Evolutionary conservation across 2,329 filamentous ascomycete genomes (phyloP), one percentile per base, ranked within the genome.

Genomic region (Venturia pyrina): DNA sequence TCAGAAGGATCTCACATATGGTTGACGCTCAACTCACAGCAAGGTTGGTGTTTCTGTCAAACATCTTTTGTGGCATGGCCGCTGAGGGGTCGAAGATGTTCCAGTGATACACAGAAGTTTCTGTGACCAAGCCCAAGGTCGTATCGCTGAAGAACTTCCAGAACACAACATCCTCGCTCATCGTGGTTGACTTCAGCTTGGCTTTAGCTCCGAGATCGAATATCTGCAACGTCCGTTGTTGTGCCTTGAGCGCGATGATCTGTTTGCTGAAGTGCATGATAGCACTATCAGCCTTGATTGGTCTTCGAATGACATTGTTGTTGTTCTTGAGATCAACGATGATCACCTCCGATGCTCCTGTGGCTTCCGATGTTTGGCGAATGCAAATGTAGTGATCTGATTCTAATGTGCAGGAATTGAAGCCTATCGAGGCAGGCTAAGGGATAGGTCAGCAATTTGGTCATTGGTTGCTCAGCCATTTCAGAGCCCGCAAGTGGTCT

Each of bases 251-350:
- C 69, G 96, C 95, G 74, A 99, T 98, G 77, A 99, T 91, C 78
- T 96, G 91, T 77, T 89, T 90, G 72, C 85, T 89, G 91, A 91
- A 96, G 85, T 99, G 95, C 95, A 99, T 98, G 77, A 99, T 96
- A 73, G 96, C 95, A 86, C 93, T 98, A 81, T 99, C 95, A 74
- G 95, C 95, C 83, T 96, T 98, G 83, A 99, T 99, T 62, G 93
- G 91, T 76, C 93, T 87, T 74, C 90, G 89, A 72, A 91, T 95
- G 77, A 97, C 87, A 82, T 95, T 93, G 86, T 96, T 97, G 81
- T 88, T 88, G 80, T 97, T 96, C 80, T 98, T 97, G 75, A 99
- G 89, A 79, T 99, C 91, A 80, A 99, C 83, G 77, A 99, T 99
- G 79, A 99, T 89, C 70, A 99, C 93, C 80, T 97, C 93, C 70